phyloP scores from a whole-genome alignment of 2,329 filamentous ascomycete species.

The Colletotrichum sp. region DNA sequence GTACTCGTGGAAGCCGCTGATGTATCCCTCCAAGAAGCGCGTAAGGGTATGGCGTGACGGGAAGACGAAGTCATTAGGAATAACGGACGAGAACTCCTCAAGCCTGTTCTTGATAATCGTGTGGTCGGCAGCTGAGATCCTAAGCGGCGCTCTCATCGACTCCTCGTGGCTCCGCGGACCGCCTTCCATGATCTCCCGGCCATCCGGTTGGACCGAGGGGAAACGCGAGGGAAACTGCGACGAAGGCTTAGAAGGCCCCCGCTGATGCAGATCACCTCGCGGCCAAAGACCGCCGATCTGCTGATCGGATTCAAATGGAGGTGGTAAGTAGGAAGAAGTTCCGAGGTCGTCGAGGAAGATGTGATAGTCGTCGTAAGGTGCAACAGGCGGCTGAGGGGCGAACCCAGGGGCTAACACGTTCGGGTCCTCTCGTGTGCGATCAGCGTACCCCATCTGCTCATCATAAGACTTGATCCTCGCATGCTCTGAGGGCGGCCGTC shows the following conservation, averaged over 20 bases:
- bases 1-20: conserved; percentile 68
- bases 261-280: conserved; percentile 42
- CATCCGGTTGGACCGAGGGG: conserved; percentile 58
- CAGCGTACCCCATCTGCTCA: conserved; percentile 52
- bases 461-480: conserved; percentile 55
- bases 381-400: conserved; percentile 39
- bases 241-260: conserved; percentile 50
- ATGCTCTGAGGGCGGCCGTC: conserved; percentile 44
- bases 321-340: conserved; percentile 58
- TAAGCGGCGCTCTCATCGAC: conserved; percentile 42
- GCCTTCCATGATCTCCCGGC: conserved; percentile 47
- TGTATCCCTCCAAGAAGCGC: conserved; percentile 73
- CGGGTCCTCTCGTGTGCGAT: conserved; percentile 53
- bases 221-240: conserved; percentile 62
- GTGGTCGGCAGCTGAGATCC: conserved; percentile 60
- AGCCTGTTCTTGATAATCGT: conserved; percentile 62
- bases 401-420: conserved; percentile 46
- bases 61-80: conserved; percentile 68
- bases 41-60: conserved; percentile 73
- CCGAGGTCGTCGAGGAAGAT: conserved; percentile 64
- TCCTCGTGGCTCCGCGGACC: conserved; percentile 46
- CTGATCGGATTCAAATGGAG: conserved; percentile 59
- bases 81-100: conserved; percentile 64
- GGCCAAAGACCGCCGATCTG: conserved; percentile 57
- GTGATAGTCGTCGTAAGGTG: conserved; percentile 61